Conservation (phyloP, 106 monocot species). For the Acorus calamus region DNA sequence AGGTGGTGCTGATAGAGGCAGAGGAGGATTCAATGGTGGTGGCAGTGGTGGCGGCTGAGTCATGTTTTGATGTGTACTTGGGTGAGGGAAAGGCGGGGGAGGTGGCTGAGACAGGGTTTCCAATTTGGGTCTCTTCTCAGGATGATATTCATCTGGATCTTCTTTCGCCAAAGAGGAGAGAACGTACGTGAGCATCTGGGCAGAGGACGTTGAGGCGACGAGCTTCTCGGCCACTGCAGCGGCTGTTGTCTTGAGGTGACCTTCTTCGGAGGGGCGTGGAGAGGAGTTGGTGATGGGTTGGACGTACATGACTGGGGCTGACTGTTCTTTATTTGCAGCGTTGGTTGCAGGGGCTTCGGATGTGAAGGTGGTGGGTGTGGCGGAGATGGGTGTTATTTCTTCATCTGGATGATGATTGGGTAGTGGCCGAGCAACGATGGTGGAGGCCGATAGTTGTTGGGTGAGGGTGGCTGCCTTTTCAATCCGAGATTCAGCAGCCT, state of each 20-base stretch:
- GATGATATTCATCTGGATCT: conserved; percentile 31
- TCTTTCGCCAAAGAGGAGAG: conserved; percentile 67
- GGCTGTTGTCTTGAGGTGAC: conserved; percentile 37
- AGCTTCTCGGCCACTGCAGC: conserved; percentile 63
- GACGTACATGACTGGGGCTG: not conserved
- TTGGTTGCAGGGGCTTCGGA: not conserved
- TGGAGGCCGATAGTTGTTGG: conserved; percentile 3
- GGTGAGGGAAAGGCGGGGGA: conserved; percentile 20
- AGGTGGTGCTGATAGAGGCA: conserved; percentile 13
- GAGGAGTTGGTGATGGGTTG: not conserved
- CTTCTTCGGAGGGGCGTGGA: conserved; percentile 1
- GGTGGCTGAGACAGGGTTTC: conserved; percentile 25
- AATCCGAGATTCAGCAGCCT: conserved; percentile 26
- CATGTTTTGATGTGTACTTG: conserved; percentile 9
- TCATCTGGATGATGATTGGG: conserved; percentile 13
- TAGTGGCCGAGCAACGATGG: not conserved
- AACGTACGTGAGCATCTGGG: conserved; percentile 56
- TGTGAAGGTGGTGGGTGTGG: not conserved
- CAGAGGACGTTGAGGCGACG: conserved; percentile 52
- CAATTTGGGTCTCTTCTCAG: conserved; percentile 39
- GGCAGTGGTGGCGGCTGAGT: too few species aligned
- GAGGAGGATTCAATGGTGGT: conserved; percentile 3
- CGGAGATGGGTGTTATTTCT: not conserved
- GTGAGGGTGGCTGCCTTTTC: conserved; percentile 14
- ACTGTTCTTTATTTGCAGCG: conserved; percentile 1